phyloP scores from a whole-genome alignment of 164 flowering plant species.

The Vitis rotundifolia region DNA sequence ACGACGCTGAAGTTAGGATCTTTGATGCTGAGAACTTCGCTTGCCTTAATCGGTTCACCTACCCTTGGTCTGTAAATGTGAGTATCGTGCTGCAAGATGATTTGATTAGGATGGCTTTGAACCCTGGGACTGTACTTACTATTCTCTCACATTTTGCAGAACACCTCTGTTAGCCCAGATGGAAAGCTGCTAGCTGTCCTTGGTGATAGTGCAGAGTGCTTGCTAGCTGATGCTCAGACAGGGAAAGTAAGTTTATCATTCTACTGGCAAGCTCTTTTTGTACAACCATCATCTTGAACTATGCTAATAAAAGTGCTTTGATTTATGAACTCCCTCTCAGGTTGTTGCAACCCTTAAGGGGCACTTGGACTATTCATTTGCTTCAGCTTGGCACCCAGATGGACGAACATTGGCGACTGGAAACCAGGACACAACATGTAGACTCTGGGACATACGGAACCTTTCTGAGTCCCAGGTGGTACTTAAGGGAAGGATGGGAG shows the following conservation, averaged over 20 bases:
- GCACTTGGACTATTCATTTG: constrained; percentile 83
- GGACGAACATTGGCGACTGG: constrained; percentile 86
- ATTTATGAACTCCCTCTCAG: constrained; percentile 25
- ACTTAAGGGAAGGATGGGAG: constrained; percentile 88
- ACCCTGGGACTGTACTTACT: too few species aligned
- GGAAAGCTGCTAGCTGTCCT: constrained; percentile 82
- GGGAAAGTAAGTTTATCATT: constrained; percentile 58
- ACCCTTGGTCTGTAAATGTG: constrained; percentile 90
- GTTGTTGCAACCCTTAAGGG: constrained; percentile 59
- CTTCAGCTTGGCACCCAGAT: constrained; percentile 97
- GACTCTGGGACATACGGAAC: constrained; percentile 92
- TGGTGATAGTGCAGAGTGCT: constrained; percentile 79
- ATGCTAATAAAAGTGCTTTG: too few species aligned
- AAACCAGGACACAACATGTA: constrained; percentile 90
- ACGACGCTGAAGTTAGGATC: constrained; percentile 72
- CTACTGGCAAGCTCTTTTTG: neutral
- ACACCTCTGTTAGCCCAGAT: constrained; percentile 78
- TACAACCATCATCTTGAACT: too few species aligned
- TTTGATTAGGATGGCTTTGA: neutral
- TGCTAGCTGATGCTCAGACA: constrained; percentile 71
- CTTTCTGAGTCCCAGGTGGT: constrained; percentile 63
- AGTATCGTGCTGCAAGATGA: constrained; percentile 22
- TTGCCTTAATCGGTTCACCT: constrained; percentile 48
- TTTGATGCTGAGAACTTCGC: constrained; percentile 63
- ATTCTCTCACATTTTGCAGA: constrained; percentile 36